A percentile compares a stretch with the other conserved stretches of the same genome.
These are phyloP conservation scores for Trichosporon faecale DNA, from an alignment of 1,284 basidiomycete genomes.

Conservation along the genomic window DNA sequence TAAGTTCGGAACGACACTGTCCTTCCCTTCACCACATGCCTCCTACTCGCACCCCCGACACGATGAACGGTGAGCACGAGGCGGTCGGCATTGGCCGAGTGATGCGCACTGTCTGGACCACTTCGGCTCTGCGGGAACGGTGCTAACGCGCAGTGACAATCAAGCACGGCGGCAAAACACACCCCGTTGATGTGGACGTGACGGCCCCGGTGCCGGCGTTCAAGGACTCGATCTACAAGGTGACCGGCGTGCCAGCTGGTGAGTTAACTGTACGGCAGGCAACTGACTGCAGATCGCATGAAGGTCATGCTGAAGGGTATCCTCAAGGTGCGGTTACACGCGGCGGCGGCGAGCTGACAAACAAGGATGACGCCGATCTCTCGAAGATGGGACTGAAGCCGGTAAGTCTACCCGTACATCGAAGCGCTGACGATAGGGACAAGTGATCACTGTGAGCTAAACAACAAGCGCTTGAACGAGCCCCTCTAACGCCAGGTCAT, in stretches of 20 bases:
- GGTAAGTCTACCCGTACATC: conserved; percentile 53
- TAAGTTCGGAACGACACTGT: not conserved
- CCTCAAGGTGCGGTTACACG: conserved; percentile 31
- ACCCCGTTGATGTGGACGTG: conserved; percentile 56
- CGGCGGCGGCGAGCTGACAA: not conserved
- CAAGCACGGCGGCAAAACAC: conserved; percentile 84
- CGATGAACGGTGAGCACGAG: conserved; percentile 1
- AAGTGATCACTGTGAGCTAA: conserved; percentile 49
- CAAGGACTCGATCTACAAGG: conserved; percentile 75
- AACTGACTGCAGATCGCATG: conserved; percentile 66
- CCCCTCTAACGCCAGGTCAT: conserved; percentile 68
- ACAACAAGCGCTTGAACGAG: conserved; percentile 35
- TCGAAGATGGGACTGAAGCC: conserved; percentile 75
- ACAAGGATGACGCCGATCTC: conserved; percentile 79
- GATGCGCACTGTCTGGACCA: not conserved
- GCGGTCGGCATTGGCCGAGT: not conserved
- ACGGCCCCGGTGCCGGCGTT: conserved; percentile 63
- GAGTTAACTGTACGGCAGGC: conserved; percentile 7
- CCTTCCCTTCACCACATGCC: conserved; percentile 6
- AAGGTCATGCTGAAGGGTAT: conserved; percentile 95
- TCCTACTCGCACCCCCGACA: conserved; percentile 8
- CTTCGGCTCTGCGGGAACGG: not conserved
- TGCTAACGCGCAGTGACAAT: conserved; percentile 61
- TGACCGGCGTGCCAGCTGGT: conserved; percentile 73
- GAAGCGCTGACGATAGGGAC: conserved; percentile 56